Conservation (phyloP, 164 flowering plant species). For the Tetracentron sinense region DNA sequence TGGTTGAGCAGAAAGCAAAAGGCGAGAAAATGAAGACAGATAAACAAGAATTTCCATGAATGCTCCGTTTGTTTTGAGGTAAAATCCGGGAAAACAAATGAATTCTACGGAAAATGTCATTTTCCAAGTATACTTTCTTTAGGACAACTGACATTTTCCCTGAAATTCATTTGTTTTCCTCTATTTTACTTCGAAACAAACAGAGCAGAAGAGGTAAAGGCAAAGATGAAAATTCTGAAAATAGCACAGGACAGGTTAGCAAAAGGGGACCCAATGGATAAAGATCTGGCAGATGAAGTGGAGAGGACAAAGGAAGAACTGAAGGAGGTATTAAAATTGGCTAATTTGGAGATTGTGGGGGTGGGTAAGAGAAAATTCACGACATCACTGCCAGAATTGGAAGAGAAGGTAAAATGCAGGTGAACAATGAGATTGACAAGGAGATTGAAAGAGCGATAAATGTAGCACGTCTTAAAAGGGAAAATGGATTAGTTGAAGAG, state of each 20-base stretch:
- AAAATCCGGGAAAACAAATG: too few species aligned
- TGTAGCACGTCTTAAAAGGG: slow-evolving; percentile 19
- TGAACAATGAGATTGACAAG: slow-evolving; percentile 22
- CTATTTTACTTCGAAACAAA: too few species aligned
- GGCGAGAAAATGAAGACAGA: too few species aligned
- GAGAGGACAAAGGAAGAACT: background rate
- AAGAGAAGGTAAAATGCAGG: slow-evolving; percentile 18
- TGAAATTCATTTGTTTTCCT: too few species aligned
- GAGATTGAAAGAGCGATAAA: slow-evolving; percentile 28
- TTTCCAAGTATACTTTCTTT: too few species aligned
- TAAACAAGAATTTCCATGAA: too few species aligned
- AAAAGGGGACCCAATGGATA: background rate
- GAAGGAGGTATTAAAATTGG: slow-evolving; percentile 24
- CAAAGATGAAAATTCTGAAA: background rate
- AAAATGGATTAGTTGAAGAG: slow-evolving; percentile 36
- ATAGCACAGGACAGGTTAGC: background rate
- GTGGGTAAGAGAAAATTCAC: background rate
- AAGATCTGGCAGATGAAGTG: background rate
- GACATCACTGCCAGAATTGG: slow-evolving; percentile 14
- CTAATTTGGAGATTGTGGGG: slow-evolving; percentile 23
- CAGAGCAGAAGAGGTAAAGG: background rate
- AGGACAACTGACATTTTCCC: too few species aligned
- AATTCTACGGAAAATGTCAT: too few species aligned
- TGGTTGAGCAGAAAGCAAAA: too few species aligned
- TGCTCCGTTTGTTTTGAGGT: too few species aligned